phyloP scores from a whole-genome alignment of 2,329 filamentous ascomycete genomes.

The Hymenoscyphus occultus region DNA sequence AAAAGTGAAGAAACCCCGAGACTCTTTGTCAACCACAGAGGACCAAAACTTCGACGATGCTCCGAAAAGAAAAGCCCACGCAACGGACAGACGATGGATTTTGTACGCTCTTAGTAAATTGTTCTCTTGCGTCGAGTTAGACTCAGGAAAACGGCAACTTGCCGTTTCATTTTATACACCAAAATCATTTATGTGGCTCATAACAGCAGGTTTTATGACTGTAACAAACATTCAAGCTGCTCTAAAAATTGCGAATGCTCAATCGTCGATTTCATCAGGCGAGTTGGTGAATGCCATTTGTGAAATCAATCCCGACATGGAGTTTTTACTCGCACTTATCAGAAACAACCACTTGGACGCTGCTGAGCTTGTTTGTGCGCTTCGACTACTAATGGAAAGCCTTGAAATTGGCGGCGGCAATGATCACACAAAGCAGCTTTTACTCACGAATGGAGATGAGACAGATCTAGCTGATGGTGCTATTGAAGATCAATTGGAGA shows the following conservation, averaged over 20 bases:
- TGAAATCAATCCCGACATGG: constrained; percentile 65
- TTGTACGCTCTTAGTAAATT: constrained; percentile 50
- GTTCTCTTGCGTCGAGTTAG: constrained; percentile 37
- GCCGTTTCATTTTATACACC: constrained; percentile 45
- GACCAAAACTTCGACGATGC: constrained; percentile 8
- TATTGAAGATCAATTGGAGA: constrained; percentile 41
- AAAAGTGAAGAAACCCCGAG: constrained; percentile 7
- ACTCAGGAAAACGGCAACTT: constrained; percentile 28
- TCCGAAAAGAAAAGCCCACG: constrained; percentile 39
- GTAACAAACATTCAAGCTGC: constrained; percentile 57
- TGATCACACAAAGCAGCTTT: constrained; percentile 22
- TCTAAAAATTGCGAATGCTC: constrained; percentile 43
- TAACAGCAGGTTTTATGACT: constrained; percentile 59
- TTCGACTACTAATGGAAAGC: constrained; percentile 66
- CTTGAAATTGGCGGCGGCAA: constrained; percentile 51
- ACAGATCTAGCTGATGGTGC: constrained; percentile 18
- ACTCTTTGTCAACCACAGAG: constrained; percentile 14
- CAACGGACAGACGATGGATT: constrained; percentile 64
- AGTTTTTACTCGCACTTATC: constrained; percentile 63
- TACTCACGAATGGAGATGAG: constrained; percentile 31
- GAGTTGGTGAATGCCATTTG: constrained; percentile 62
- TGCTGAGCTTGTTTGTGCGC: constrained; percentile 62
- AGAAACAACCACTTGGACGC: constrained; percentile 63
- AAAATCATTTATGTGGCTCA: constrained; percentile 56
- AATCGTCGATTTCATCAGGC: constrained; percentile 48